These are phyloP conservation scores for Cutaneotrichosporon sp. DNA, from an alignment of 1,284 basidiomycete species.

Conservation along the genomic window DNA sequence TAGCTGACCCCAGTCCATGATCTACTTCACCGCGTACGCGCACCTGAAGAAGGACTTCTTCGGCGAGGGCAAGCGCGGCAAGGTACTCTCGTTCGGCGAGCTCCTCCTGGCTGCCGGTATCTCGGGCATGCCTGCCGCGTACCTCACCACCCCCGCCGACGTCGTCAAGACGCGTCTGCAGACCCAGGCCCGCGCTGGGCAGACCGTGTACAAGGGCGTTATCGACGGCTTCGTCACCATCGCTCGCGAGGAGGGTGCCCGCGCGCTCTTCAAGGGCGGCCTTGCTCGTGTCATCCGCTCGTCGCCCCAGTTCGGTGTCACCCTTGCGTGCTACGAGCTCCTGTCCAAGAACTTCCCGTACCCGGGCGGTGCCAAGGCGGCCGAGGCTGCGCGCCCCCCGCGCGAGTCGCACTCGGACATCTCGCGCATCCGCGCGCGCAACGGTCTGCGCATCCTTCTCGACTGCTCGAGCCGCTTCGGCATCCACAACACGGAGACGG, in stretches of 20 bases:
- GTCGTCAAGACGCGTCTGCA: conserved; percentile 99
- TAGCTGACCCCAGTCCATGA: conserved; percentile 45
- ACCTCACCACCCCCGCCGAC: conserved; percentile 58
- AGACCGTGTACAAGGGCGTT: conserved; percentile 90
- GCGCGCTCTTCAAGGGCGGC: conserved; percentile 93
- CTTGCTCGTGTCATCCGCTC: conserved; percentile 62
- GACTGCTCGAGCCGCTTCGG: conserved; percentile 52
- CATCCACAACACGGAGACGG: conserved; percentile 38
- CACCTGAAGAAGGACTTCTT: conserved; percentile 77
- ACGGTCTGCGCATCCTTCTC: conserved; percentile 69
- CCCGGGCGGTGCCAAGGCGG: conserved; percentile 63
- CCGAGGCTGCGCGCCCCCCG: conserved; percentile 62
- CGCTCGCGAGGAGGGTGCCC: conserved; percentile 59
- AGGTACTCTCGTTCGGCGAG: conserved; percentile 88
- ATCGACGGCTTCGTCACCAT: conserved; percentile 89
- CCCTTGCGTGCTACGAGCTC: conserved; percentile 84
- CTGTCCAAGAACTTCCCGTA: conserved; percentile 74
- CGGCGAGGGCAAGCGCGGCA: conserved; percentile 92
- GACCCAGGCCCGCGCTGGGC: conserved; percentile 89
- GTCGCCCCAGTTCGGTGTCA: conserved; percentile 78
- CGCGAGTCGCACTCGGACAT: conserved; percentile 71
- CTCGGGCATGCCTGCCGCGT: conserved; percentile 73
- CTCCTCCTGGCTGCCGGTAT: conserved; percentile 64
- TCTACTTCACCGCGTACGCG: conserved; percentile 58
- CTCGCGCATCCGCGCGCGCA: conserved; percentile 81